Conservation (phyloP, 2,329 filamentous ascomycete species). For the Alternaria brassicicola region DNA sequence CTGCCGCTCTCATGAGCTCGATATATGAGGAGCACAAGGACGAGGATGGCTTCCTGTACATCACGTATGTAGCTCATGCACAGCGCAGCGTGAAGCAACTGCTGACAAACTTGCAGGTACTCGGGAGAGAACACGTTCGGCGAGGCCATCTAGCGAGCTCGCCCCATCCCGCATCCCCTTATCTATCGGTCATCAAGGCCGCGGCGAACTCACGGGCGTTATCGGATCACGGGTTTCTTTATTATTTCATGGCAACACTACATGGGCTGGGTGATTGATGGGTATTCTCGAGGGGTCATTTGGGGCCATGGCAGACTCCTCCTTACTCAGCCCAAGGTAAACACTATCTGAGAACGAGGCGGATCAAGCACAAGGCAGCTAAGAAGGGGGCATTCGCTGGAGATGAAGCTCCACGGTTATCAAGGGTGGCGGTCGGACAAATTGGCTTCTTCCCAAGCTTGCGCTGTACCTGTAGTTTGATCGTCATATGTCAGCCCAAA, state of each 20-base stretch:
- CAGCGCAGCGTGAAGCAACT: not conserved
- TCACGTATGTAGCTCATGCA: constrained; percentile 69
- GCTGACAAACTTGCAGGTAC: constrained; percentile 63
- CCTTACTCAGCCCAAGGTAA: constrained; percentile 16
- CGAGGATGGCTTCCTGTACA: constrained; percentile 91
- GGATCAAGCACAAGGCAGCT: constrained; percentile 5
- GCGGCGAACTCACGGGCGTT: constrained; percentile 39
- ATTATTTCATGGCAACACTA: constrained; percentile 26
- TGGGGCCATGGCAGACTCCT: constrained; percentile 9
- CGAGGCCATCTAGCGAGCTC: constrained; percentile 48
- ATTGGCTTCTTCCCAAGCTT: constrained; percentile 21
- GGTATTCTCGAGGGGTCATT: constrained; percentile 18
- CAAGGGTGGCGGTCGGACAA: constrained; percentile 3
- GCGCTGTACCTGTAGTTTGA: constrained; percentile 30
- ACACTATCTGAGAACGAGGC: constrained; percentile 1
- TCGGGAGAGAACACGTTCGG: constrained; percentile 99
- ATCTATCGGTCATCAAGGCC: constrained; percentile 29
- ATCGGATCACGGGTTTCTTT: constrained; percentile 35
- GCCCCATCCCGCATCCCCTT: constrained; percentile 17
- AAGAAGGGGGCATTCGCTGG: not conserved
- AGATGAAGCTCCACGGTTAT: not conserved
- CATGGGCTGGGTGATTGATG: constrained; percentile 24
- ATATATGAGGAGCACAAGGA: constrained; percentile 99
- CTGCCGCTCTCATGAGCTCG: constrained; percentile 96
- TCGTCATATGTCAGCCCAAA: constrained; percentile 26